Evolutionary conservation across 1,139 yeast genomes (phyloP), one percentile per base, ranked within the genome.

Genomic region (Saccharomyces hybrid): DNA sequence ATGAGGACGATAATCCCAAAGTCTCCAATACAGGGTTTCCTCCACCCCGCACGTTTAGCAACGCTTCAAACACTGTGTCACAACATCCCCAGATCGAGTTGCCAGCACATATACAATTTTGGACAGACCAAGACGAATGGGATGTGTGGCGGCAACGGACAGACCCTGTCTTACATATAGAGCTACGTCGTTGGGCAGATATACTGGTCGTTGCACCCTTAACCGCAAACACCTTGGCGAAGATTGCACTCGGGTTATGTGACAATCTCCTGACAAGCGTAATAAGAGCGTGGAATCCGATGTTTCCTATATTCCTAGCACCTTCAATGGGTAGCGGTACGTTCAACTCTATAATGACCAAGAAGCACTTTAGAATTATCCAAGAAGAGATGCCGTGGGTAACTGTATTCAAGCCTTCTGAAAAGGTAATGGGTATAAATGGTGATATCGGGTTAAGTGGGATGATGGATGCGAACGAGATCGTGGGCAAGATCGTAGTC

Each of bases 401-500:
- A 57, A 91, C 89, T 58, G 84, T 93, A 16, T 78, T 93, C 66
- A 84, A 82, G 65, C 99, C 99, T 0, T 91, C 93, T 28, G 99
- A 93, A 66, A 93, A 93, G 70, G 95, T 91, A 5, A 87, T 88
- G 56, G 95, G 96, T 28, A 70, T 74, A 9, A 83, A 90, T 75
- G 99, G 99, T 51, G 99, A 93, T 52, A 88, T 93, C 55, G 99
- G 99, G 2, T 86, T 82, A 76, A 99, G 99, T 27, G 99, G 98
- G 8, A 93, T 93, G 99, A 78, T 96, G 66, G 93, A 86, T 65
- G 84, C 86, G 80, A 88, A 88, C 71, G 97, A 90, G 70, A 86
- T 91, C 62, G 96, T 89, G 28, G 93, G 89, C 65, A 83, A 81
- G 66, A 81, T 88, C 57, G 96, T 88, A 2, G 75, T 84, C 69